Conservation (phyloP, 192 early-diverging fungal genomes). For the Umbelopsis isabellina region DNA sequence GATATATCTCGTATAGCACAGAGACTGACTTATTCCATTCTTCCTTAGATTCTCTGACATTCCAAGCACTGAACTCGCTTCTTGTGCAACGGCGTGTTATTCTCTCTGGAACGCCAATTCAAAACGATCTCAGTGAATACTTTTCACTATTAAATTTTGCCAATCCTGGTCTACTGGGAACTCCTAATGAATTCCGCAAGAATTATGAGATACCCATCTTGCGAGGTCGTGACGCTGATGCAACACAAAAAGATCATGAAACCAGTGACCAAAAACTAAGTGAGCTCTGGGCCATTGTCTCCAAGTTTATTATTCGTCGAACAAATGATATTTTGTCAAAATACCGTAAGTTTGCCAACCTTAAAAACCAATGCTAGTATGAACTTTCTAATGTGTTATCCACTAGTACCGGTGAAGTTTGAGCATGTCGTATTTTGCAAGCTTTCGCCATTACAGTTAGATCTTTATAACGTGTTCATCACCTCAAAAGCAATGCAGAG, state of each 20-base stretch:
- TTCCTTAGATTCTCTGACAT: conserved; percentile 71
- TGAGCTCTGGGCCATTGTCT: conserved; percentile 86
- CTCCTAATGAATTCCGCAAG: conserved; percentile 85
- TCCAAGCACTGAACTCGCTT: conserved; percentile 71
- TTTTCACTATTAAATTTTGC: conserved; percentile 94
- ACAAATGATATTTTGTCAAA: conserved; percentile 97
- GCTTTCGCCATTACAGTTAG: conserved; percentile 73
- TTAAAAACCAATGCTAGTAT: not conserved
- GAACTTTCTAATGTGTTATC: not conserved
- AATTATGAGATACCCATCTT: conserved; percentile 95
- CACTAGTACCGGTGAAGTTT: conserved; percentile 90
- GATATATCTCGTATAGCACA: not conserved
- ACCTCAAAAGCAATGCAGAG: conserved; percentile 70
- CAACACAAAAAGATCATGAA: conserved; percentile 76
- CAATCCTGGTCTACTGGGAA: conserved; percentile 90
- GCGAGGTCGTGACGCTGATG: conserved; percentile 89
- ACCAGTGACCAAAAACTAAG: conserved; percentile 81
- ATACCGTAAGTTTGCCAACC: conserved; percentile 70
- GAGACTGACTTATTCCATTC: not conserved
- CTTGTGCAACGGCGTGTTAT: conserved; percentile 88
- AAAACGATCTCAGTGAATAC: conserved; percentile 88
- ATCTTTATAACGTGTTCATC: conserved; percentile 83
- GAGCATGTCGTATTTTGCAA: conserved; percentile 98
- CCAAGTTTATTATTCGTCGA: conserved; percentile 95
- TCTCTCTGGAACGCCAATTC: conserved; percentile 96